Evolutionary conservation across 164 flowering plant species (phyloP), one percentile per base, ranked within the genome.

Genomic region (Buxus sempervirens): DNA sequence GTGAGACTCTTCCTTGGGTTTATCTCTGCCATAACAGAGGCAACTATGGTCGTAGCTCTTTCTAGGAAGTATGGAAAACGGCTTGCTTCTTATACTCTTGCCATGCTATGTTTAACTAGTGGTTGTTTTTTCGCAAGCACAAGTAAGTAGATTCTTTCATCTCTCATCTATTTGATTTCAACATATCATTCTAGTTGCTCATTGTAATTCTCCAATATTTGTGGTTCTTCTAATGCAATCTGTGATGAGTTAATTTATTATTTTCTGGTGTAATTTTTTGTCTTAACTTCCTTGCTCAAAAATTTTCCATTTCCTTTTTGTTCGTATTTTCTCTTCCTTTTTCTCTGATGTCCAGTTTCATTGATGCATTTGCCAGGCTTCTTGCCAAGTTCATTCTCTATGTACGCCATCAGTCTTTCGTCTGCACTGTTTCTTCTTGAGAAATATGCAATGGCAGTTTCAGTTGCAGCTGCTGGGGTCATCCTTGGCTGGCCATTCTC

Each of bases 401-500:
- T 95, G 99, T 95, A 95, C 84, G 88, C 97, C 20, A 84, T 95
- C 67, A 80, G 90, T 72, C 93, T 95, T 28, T 86, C 98, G 9
- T 89, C 96, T 12, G 99, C 93, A 42, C 75, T 95, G 32, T 86
- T 82, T 77, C 96, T 95, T 61, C 82, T 92, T 64, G 90, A 80
- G 59, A 92, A 83, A 76, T 88, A 77, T 69, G 93, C 89, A 10
- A 57, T 77, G 81, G 93, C 99, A 59, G 93, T 92, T 77, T 75
- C 90, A 58, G 84, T 83, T 67, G 93, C 98, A 22, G 96, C 89
- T 58, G 77, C 75, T 28, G 98, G 99, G 42, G 96, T 90, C 41
- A 80, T 92, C 67, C 89, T 92, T 78, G 98, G 98, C 38, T 95
- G 99, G 99, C 99, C 99, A 68, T 95, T 95, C 78, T 89, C 99